Base-by-base conservation (phyloP, 768 basidiomycete genomes). In the Russula dissimulans region DNA sequence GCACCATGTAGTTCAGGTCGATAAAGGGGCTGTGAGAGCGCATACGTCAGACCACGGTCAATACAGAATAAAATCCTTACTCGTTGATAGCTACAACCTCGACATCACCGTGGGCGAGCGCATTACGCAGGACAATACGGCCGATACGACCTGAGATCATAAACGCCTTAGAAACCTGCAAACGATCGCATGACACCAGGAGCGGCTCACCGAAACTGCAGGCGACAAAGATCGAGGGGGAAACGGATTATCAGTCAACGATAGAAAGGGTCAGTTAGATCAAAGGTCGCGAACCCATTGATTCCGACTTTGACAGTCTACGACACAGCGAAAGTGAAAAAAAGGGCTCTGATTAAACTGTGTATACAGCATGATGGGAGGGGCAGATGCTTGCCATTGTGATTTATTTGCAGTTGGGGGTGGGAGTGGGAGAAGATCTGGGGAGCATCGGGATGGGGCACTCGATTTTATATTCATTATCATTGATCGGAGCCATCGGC, bases 101-200 rank as follows among this genome's bases (percentile, higher is more conserved):
- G 71, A 94, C 80, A 55, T 85, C 84, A 56, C 78, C 73, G 70
- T 82, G 76, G 67, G 83, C 77, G 68, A 97, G 80, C 54, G 95
- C 94, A 80, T 97, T 97, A 68, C 97, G 89, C 75, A 89, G 80
- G 66, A 98, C 97, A 74, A 98, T 95, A 77, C 97, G 95, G 75
- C 97, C 95, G 72, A 98, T 98, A 81, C 97, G 95, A 81, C 95
- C 95, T 93, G 71, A 12, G 32, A 54, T 26, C 22, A 26, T 26
- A 26, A 17, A 12, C 39, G 44, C 22, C 14, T 54, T 49, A 44
- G 48, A 44, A 34, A 41, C 22, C 8, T 29, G 26, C 29, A 32
- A 50, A 45, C 56, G 38, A 55, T 41, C 36, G 29, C 12, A 46
- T 15, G 12, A 49, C 29, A 22, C 11, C 39, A n/a, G 34, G 14